A percentile compares a stretch with the other conserved stretches of the same genome.
Evolutionary conservation across 148 eudicot genomes (phyloP).

Genomic region (Fagopyrum esculentum): DNA sequence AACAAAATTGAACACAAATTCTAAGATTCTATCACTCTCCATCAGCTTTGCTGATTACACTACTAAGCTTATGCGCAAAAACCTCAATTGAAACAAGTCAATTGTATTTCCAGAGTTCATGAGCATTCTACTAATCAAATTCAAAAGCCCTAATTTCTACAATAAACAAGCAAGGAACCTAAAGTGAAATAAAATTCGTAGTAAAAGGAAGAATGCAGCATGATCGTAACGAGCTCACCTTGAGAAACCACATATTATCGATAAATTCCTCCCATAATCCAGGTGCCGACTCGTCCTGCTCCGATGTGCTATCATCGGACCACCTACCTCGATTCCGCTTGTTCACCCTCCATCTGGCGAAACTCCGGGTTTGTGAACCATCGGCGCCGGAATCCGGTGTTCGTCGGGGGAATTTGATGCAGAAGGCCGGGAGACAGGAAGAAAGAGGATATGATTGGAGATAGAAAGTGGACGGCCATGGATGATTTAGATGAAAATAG

Average conservation of each 20-base stretch:
- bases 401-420: neutral
- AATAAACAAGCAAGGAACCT: neutral
- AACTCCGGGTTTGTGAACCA: neutral
- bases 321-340: constrained; percentile 19
- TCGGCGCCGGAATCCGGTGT: constrained; percentile 4
- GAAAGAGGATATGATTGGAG: neutral
- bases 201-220: neutral
- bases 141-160: constrained; percentile 2
- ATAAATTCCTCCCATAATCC: constrained; percentile 37
- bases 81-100: too few relatives aligned
- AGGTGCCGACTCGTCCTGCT: constrained; percentile 19
- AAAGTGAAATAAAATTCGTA: neutral
- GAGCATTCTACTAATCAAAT: neutral
- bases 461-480: constrained; percentile 10
- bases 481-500: neutral
- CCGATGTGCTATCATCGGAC: constrained; percentile 13
- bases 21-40: too few relatives aligned
- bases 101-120: neutral
- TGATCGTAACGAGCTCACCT: constrained; percentile 23
- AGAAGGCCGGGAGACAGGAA: neutral
- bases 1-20: too few relatives aligned
- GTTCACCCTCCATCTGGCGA: constrained; percentile 9
- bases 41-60: neutral
- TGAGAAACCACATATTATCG: constrained; percentile 45
- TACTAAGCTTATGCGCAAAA: too few relatives aligned